Percentiles rank a stretch among this genome's conserved stretches.
phyloP scores from a whole-genome alignment of 2,329 filamentous ascomycete species.

The Sporothrix protearum region DNA sequence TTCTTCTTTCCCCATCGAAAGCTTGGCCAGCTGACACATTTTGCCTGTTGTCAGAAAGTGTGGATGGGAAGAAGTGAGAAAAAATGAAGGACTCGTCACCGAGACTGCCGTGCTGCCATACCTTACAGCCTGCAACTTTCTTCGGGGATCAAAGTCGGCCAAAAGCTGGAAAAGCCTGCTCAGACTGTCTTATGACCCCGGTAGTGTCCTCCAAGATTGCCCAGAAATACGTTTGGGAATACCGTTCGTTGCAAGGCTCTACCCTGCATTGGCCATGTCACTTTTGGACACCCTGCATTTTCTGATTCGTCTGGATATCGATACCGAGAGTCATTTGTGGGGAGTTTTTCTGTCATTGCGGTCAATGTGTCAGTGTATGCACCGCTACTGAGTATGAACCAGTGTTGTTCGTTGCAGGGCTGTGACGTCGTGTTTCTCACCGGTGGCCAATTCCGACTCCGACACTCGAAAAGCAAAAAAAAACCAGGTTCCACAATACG shows the following conservation, averaged over 20 bases:
- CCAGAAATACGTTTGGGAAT: neutral
- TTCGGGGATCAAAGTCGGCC: neutral
- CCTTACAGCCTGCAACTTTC: neutral
- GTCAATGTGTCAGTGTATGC: neutral
- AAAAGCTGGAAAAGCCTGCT: neutral
- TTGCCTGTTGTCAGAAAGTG: neutral
- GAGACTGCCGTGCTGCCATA: neutral
- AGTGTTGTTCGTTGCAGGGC: conserved; percentile 1
- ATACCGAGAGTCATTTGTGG: neutral
- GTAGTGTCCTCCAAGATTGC: neutral
- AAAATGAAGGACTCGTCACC: neutral
- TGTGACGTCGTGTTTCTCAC: conserved; percentile 26
- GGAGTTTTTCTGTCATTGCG: neutral
- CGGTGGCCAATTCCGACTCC: conserved; percentile 32
- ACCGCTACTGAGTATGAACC: no score
- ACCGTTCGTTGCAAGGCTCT: neutral
- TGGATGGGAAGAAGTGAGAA: neutral
- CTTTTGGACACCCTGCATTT: neutral
- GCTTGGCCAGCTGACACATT: neutral
- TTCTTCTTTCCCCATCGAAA: neutral
- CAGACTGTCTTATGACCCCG: neutral
- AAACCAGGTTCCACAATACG: conserved; percentile 14
- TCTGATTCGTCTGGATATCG: neutral
- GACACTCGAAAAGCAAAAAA: conserved; percentile 1
- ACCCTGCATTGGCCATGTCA: neutral